These are phyloP conservation scores for Daldinia caldariorum DNA, from an alignment of 495 filamentous ascomycete species.

Conservation along the genomic window DNA sequence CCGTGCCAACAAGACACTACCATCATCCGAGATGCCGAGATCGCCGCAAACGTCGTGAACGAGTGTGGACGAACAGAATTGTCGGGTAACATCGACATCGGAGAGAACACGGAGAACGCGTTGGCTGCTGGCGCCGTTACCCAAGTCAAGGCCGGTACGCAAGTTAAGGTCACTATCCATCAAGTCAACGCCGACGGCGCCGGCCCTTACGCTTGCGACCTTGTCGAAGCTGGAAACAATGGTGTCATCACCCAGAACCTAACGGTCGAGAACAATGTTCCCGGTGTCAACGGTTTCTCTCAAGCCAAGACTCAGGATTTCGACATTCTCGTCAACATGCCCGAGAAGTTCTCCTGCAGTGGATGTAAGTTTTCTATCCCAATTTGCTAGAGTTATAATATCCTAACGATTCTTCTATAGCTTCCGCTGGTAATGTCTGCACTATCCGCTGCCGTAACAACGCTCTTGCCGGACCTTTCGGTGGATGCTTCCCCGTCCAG, in stretches of 20 bases:
- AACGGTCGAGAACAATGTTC: constrained; percentile 57
- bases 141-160: constrained; percentile 51
- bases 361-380: constrained; percentile 44
- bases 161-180: constrained; percentile 58
- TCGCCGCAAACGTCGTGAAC: constrained; percentile 57
- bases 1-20: constrained; percentile 64
- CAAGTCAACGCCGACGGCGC: constrained; percentile 67
- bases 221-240: constrained; percentile 57
- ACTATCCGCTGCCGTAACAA: constrained; percentile 65
- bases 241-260: constrained; percentile 55
- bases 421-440: constrained; percentile 62
- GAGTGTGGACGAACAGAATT: constrained; percentile 62
- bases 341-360: constrained; percentile 51
- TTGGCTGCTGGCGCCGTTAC: constrained; percentile 57
- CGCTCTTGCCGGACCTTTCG: constrained; percentile 66
- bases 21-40: constrained; percentile 64
- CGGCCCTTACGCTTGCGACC: constrained; percentile 62
- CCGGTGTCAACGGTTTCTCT: constrained; percentile 58
- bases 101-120: constrained; percentile 62
- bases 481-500: constrained; percentile 60
- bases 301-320: constrained; percentile 58
- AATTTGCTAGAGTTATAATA: not conserved
- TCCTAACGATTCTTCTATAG: constrained; percentile 35
- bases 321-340: constrained; percentile 59
- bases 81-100: constrained; percentile 63